Percentiles rank a stretch among this genome's conserved stretches.
Conservation (phyloP, 108 stramenopile species). For the Schizochytrium sp. region DNA sequence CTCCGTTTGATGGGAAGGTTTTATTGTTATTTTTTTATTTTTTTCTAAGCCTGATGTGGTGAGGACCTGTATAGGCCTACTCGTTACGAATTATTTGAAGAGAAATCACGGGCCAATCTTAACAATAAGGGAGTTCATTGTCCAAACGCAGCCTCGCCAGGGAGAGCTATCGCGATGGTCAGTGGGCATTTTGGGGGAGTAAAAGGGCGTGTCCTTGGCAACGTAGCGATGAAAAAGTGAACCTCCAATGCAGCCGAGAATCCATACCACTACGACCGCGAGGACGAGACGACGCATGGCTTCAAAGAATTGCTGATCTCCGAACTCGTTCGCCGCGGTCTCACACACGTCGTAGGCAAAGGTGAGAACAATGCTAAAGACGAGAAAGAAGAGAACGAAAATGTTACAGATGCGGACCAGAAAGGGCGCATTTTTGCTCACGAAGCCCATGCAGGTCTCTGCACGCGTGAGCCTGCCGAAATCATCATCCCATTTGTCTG, state of each 20-base stretch:
- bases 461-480: background rate
- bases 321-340: background rate
- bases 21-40: too few species aligned
- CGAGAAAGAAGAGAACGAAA: background rate
- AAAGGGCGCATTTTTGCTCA: background rate
- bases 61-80: too few species aligned
- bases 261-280: background rate
- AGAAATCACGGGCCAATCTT: background rate
- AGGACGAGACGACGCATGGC: background rate
- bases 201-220: background rate
- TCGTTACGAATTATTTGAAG: too few species aligned
- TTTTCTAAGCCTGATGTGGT: too few species aligned
- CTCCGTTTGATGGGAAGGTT: too few species aligned
- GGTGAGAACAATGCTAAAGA: background rate
- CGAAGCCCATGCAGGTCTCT: background rate
- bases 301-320: background rate
- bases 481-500: conserved; percentile 5
- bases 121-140: background rate
- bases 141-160: background rate
- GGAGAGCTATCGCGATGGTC: background rate
- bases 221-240: background rate
- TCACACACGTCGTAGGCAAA: background rate
- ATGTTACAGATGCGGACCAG: background rate
- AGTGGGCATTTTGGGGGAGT: background rate
- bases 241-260: background rate